Evolutionary conservation across 768 basidiomycete genomes (phyloP).

Genomic region (Porphyrellus cyaneotinctus): DNA sequence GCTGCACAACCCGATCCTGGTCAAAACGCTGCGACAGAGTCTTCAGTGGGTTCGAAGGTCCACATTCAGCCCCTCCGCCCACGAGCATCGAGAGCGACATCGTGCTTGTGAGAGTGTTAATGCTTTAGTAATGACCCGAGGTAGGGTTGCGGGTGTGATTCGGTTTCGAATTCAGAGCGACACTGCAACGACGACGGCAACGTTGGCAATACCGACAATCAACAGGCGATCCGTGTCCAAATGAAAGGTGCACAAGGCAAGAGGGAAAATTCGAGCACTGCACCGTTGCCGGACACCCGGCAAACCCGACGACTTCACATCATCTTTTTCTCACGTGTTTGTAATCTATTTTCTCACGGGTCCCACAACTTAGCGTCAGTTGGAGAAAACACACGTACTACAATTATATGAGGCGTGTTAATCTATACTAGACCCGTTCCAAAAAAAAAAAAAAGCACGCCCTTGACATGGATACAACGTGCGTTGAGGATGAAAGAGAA

Average conservation of each 20-base stretch:
- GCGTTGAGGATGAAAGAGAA: background rate
- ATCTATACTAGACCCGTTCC: slow-evolving; percentile 25
- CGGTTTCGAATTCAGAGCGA: background rate
- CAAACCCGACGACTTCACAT: background rate
- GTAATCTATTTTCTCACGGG: background rate
- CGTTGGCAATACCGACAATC: background rate
- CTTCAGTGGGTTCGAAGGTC: slow-evolving; percentile 80
- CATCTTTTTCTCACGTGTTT: slow-evolving; percentile 16
- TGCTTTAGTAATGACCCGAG: background rate
- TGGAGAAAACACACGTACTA: slow-evolving; percentile 5
- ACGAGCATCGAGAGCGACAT: slow-evolving; percentile 84
- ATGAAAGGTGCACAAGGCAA: background rate
- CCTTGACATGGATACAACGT: slow-evolving; percentile 16
- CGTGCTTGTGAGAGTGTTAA: background rate
- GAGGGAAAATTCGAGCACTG: background rate
- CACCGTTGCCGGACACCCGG: slow-evolving; percentile 1
- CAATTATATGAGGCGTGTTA: slow-evolving; percentile 26
- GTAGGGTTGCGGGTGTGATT: background rate
- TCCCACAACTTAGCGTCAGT: background rate
- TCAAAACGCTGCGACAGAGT: slow-evolving; percentile 76
- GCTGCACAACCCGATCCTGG: slow-evolving; percentile 72
- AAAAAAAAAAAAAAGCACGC: slow-evolving; percentile 12
- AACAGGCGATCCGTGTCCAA: background rate
- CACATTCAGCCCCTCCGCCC: slow-evolving; percentile 66
- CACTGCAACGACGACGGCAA: background rate